phyloP scores from a whole-genome alignment of 2,329 filamentous ascomycete genomes.

The Aspergillus oerlinghausenensis region DNA sequence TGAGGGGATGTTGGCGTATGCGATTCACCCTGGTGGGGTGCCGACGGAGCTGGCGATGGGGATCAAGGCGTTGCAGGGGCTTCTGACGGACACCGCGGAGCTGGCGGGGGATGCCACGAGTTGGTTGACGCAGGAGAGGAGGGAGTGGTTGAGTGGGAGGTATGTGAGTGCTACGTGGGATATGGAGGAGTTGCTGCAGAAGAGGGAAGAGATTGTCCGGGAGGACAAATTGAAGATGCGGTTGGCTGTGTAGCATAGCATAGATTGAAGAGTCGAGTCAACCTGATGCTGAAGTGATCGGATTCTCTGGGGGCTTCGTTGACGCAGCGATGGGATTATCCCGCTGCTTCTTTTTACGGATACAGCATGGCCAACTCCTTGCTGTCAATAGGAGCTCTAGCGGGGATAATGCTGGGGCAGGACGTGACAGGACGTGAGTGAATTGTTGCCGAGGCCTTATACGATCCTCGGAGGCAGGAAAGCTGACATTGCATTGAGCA shows the following conservation, averaged over 20 bases:
- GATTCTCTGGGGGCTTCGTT: slow-evolving; percentile 31
- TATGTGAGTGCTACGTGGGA: slow-evolving; percentile 22
- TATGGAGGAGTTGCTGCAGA: slow-evolving; percentile 17
- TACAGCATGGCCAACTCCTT: slow-evolving; percentile 61
- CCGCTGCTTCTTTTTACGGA: slow-evolving; percentile 61
- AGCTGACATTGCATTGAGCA: background rate
- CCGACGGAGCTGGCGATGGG: slow-evolving; percentile 8
- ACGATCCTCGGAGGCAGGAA: background rate
- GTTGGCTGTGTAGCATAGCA: background rate
- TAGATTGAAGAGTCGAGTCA: background rate
- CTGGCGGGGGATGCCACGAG: slow-evolving; percentile 21
- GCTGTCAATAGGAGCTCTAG: slow-evolving; percentile 25
- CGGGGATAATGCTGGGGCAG: slow-evolving; percentile 24
- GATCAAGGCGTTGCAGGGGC: background rate
- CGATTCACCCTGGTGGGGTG: slow-evolving; percentile 10
- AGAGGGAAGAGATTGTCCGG: slow-evolving; percentile 20
- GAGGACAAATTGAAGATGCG: slow-evolving; percentile 19
- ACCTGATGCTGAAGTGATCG: slow-evolving; percentile 42
- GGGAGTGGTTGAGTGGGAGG: slow-evolving; percentile 23
- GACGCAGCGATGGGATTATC: slow-evolving; percentile 44
- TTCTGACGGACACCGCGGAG: slow-evolving; percentile 6
- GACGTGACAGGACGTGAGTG: background rate
- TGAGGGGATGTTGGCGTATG: slow-evolving; percentile 10
- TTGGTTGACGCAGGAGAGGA: slow-evolving; percentile 19
- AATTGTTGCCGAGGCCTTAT: background rate